Evolutionary conservation across 2,329 filamentous ascomycete genomes (phyloP).

Genomic region (Aspergillus brunneoviolaceus): DNA sequence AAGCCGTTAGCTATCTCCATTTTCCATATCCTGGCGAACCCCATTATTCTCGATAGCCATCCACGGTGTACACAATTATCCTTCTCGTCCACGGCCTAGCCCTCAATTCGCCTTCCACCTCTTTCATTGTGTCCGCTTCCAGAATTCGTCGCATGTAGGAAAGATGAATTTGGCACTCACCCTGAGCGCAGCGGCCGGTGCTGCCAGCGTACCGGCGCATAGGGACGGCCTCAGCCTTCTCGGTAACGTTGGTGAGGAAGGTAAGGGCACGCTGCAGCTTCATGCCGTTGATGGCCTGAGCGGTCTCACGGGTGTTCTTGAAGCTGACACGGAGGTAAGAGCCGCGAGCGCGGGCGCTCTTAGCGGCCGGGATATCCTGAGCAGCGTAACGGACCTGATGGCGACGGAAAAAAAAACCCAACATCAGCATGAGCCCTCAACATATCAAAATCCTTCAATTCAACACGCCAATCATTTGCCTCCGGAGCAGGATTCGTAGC

Average conservation of each 20-base stretch:
- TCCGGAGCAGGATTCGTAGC: slow-evolving; percentile 4
- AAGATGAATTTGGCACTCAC: slow-evolving; percentile 61
- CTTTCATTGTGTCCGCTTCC: not conserved
- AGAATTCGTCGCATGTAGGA: slow-evolving; percentile 13
- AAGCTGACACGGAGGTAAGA: slow-evolving; percentile 98
- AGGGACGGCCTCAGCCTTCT: slow-evolving; percentile 95
- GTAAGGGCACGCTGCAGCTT: slow-evolving; percentile 91
- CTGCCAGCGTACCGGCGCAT: slow-evolving; percentile 97
- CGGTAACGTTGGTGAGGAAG: slow-evolving; percentile 98
- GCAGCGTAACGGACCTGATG: slow-evolving; percentile 91
- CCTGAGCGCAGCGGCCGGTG: slow-evolving; percentile 95
- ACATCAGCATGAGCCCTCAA: slow-evolving; percentile 28
- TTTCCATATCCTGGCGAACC: not conserved
- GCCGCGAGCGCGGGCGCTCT: slow-evolving; percentile 96
- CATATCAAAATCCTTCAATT: slow-evolving; percentile 4
- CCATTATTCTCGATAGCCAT: not conserved
- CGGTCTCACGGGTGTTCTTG: slow-evolving; percentile 99
- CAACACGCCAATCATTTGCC: not conserved
- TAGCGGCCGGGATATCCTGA: slow-evolving; percentile 79
- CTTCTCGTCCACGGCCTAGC: not conserved
- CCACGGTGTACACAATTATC: not conserved
- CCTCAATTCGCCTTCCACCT: slow-evolving; percentile 5
- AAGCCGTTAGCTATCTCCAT: slow-evolving; percentile 9
- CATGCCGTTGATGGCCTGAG: slow-evolving; percentile 99
- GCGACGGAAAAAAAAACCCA: slow-evolving; percentile 21